A percentile compares a stretch with the other conserved stretches of the same genome.
These are phyloP conservation scores for Rhodotorula sp. DNA, from an alignment of 1,284 basidiomycete genomes.

Conservation along the genomic window DNA sequence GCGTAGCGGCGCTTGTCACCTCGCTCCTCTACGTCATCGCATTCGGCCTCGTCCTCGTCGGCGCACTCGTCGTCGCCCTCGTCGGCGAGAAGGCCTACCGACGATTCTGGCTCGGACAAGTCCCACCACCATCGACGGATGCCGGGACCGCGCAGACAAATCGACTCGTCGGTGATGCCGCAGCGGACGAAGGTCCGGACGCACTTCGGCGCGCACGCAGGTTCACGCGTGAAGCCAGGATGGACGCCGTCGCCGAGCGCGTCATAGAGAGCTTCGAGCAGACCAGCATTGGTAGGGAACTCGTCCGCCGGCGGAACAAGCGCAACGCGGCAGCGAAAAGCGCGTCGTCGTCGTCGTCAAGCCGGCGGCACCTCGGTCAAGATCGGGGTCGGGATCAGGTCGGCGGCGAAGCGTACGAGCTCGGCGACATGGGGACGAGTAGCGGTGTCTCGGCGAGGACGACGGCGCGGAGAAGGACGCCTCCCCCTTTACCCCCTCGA, in stretches of 20 bases:
- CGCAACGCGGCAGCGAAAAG: neutral
- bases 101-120: constrained; percentile 4
- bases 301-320: constrained; percentile 8
- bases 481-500: neutral
- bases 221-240: constrained; percentile 9
- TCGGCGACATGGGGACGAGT: constrained; percentile 5
- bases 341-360: neutral
- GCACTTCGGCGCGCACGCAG: constrained; percentile 4
- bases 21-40: constrained; percentile 12
- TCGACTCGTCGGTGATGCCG: neutral
- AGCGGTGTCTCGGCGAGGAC: neutral
- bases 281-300: constrained; percentile 15
- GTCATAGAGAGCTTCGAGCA: constrained; percentile 26
- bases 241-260: constrained; percentile 24
- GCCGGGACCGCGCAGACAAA: neutral
- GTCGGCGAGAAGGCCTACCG: constrained; percentile 25
- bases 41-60: neutral
- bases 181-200: neutral
- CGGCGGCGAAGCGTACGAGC: constrained; percentile 4
- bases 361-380: neutral
- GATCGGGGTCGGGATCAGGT: neutral
- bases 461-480: constrained; percentile 5
- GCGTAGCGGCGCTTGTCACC: neutral
- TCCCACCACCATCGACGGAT: neutral
- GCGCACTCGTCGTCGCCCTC: constrained; percentile 13